Conservation (phyloP, 768 basidiomycete species). For the Amanita polypyramis region DNA sequence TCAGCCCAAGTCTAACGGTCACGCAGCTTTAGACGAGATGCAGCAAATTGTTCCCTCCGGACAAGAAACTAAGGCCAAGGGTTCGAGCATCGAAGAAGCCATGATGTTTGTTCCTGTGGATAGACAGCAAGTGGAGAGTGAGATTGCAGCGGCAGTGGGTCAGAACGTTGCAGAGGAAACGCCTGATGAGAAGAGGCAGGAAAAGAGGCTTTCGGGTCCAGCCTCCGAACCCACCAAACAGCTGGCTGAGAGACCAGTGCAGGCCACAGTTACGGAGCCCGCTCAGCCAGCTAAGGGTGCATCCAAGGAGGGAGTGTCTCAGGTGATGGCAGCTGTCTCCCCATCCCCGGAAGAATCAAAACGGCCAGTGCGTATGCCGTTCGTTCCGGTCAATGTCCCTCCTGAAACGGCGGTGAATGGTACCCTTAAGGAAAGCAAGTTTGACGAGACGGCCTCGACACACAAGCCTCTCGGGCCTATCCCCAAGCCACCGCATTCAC, state of each 20-base stretch:
- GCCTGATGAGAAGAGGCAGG: neutral
- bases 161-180: neutral
- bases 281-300: neutral
- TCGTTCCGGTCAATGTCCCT: constrained; percentile 3
- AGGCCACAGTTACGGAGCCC: neutral
- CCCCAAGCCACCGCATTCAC: neutral
- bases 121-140: neutral
- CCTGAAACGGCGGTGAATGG: neutral
- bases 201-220: neutral
- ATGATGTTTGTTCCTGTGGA: constrained; percentile 1
- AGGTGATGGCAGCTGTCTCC: neutral
- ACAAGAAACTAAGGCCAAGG: neutral
- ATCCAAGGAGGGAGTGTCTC: neutral
- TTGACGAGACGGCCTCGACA: neutral
- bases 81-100: neutral
- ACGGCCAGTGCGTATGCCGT: neutral
- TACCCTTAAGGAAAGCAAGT: neutral
- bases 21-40: neutral
- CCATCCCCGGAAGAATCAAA: neutral
- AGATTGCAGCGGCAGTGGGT: neutral
- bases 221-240: neutral
- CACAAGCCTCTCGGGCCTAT: constrained; percentile 4
- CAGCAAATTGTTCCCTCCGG: neutral
- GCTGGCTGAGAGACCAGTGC: neutral
- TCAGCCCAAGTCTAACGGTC: neutral